These are phyloP conservation scores for Nidularia sp. DNA, from an alignment of 768 basidiomycete species.

Conservation along the genomic window DNA sequence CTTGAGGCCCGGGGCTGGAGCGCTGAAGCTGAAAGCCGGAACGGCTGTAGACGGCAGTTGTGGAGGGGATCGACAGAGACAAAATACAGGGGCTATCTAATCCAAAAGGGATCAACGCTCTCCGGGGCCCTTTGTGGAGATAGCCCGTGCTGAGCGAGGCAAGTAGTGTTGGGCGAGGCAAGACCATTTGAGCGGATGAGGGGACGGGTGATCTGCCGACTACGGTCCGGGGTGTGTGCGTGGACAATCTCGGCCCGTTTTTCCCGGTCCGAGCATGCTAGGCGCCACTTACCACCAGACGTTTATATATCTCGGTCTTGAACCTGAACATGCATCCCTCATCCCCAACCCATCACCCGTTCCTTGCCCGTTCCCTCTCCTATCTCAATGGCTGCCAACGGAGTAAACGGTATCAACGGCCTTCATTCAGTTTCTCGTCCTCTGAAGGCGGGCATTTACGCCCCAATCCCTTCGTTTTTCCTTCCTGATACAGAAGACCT, in stretches of 20 bases:
- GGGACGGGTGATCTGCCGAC: slow-evolving; percentile 7
- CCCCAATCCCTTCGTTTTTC: slow-evolving; percentile 88
- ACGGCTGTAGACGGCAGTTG: too few species aligned
- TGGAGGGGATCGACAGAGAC: too few species aligned
- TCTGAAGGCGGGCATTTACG: slow-evolving; percentile 73
- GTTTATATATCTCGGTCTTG: slow-evolving; percentile 15
- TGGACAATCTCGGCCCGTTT: slow-evolving; percentile 18
- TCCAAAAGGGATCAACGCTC: too few species aligned
- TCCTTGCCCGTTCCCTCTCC: slow-evolving; percentile 3
- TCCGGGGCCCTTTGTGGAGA: too few species aligned
- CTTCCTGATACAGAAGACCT: slow-evolving; percentile 72
- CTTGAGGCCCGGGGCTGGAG: too few species aligned
- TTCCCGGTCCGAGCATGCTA: slow-evolving; percentile 12
- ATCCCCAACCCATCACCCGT: slow-evolving; percentile 10
- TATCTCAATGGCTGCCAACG: slow-evolving; percentile 37
- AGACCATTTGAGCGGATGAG: neutral
- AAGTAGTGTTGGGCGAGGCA: too few species aligned
- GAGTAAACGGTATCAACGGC: slow-evolving; percentile 24
- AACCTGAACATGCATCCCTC: slow-evolving; percentile 6
- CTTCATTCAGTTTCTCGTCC: slow-evolving; percentile 37
- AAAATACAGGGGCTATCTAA: too few species aligned
- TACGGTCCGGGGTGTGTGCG: slow-evolving; percentile 15
- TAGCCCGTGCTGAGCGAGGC: too few species aligned
- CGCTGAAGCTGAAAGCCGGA: too few species aligned
- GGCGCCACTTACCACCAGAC: slow-evolving; percentile 5